These are phyloP conservation scores for Remersonia thermophila DNA, from an alignment of 2,329 filamentous ascomycete genomes.

Conservation along the genomic window DNA sequence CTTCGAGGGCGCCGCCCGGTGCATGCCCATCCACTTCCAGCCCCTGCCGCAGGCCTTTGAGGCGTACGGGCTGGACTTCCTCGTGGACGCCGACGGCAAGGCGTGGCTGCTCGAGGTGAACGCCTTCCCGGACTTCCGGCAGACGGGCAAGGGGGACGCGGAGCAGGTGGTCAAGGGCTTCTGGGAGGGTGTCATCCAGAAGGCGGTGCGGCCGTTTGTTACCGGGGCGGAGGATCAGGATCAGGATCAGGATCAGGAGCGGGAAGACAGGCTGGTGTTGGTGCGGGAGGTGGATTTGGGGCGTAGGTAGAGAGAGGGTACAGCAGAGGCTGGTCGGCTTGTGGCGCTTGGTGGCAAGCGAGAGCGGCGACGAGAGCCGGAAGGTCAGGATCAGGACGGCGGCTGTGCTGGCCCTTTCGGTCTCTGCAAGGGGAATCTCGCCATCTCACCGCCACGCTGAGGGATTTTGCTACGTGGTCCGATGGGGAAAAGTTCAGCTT, in stretches of 20 bases:
- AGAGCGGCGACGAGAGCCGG: too few relatives aligned
- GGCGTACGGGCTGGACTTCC: conserved; percentile 80
- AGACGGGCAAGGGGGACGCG: conserved; percentile 64
- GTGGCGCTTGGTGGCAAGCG: too few relatives aligned
- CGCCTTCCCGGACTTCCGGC: conserved; percentile 89
- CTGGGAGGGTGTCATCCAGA: conserved; percentile 60
- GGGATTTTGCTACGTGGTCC: too few relatives aligned
- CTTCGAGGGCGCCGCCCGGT: conserved; percentile 75
- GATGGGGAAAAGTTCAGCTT: too few relatives aligned
- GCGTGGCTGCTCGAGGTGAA: conserved; percentile 85
- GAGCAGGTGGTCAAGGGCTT: conserved; percentile 60
- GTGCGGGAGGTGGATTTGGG: conserved; percentile 44
- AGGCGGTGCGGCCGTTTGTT: conserved; percentile 60
- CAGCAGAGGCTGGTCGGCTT: too few relatives aligned
- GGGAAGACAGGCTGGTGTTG: conserved; percentile 33
- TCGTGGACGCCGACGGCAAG: conserved; percentile 54
- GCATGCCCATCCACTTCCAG: conserved; percentile 86
- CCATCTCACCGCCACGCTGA: too few relatives aligned
- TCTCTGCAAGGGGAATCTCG: too few relatives aligned
- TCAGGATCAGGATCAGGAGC: conserved; percentile 17
- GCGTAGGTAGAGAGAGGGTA: conserved; percentile 27
- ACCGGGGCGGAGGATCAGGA: conserved; percentile 18
- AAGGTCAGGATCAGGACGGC: too few relatives aligned
- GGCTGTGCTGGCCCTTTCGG: too few relatives aligned
- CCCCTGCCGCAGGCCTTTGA: conserved; percentile 81